Evolutionary conservation across 164 flowering plant genomes (phyloP).

Genomic region (Brasenia schreberi): DNA sequence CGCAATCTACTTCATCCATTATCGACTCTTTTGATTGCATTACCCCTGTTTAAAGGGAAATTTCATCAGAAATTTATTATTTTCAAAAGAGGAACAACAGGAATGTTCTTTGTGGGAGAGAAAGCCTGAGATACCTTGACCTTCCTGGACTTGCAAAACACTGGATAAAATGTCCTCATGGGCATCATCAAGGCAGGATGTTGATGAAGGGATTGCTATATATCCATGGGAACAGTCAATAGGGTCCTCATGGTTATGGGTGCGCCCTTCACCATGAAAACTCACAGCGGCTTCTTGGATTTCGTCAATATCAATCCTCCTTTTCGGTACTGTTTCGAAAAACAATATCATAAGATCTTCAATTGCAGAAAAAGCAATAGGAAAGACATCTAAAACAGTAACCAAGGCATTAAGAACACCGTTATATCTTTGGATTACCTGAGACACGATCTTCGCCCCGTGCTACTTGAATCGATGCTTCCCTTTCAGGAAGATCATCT

Average conservation of each 20-base stretch:
- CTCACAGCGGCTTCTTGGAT: too few species aligned
- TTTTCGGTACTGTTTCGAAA: too few species aligned
- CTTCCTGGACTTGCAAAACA: neutral
- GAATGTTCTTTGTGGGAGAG: neutral
- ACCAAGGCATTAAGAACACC: too few species aligned
- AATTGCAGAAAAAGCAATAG: too few species aligned
- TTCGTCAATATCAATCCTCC: too few species aligned
- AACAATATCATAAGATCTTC: too few species aligned
- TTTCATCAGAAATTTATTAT: neutral
- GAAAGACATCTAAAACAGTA: too few species aligned
- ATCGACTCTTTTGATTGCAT: neutral
- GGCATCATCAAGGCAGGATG: neutral
- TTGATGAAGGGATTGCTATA: neutral
- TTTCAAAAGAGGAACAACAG: neutral
- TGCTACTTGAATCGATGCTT: too few species aligned
- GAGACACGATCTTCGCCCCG: too few species aligned
- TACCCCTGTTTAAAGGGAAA: neutral
- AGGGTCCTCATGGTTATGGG: neutral
- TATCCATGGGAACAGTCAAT: neutral
- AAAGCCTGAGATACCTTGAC: neutral
- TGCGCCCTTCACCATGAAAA: too few species aligned
- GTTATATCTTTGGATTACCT: too few species aligned
- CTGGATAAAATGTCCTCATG: neutral
- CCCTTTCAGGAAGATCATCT: neutral
- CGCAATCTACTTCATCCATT: neutral